Conservation (phyloP, 768 basidiomycete species). For the Gloeostereum incarnatum region DNA sequence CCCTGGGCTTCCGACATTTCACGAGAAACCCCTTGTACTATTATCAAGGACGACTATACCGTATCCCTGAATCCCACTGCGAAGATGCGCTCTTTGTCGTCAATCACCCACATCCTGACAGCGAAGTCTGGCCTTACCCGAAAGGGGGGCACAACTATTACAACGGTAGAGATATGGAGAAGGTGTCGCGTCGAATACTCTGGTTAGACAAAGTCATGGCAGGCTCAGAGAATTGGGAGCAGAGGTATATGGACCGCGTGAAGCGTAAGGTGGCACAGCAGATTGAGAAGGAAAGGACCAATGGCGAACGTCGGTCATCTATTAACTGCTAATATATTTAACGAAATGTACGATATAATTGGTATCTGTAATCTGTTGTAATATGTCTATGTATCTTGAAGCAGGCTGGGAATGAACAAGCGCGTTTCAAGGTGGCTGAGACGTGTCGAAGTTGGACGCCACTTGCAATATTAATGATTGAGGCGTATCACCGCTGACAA, state of each 20-base stretch:
- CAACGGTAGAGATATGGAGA: conserved; percentile 44
- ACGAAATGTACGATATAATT: no score
- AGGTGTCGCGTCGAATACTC: conserved; percentile 25
- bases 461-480: no score
- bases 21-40: conserved; percentile 39
- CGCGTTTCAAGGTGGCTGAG: no score
- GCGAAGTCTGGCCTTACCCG: conserved; percentile 22
- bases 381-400: no score
- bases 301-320: no score
- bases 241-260: conserved; percentile 21
- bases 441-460: no score
- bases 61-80: conserved; percentile 31
- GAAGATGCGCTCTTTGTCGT: conserved; percentile 43
- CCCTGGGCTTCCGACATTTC: conserved; percentile 45
- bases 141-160: conserved; percentile 60
- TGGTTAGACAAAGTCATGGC: conserved; percentile 32
- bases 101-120: conserved; percentile 16
- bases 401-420: no score
- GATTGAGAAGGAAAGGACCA: no score
- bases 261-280: not conserved
- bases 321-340: no score
- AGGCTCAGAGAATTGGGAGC: conserved; percentile 30
- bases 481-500: no score
- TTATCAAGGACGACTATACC: conserved; percentile 35
- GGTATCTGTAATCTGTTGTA: no score